These are phyloP conservation scores for Euphorbia schlechtendalii DNA, from an alignment of 441 rosid species.

Conservation along the genomic window DNA sequence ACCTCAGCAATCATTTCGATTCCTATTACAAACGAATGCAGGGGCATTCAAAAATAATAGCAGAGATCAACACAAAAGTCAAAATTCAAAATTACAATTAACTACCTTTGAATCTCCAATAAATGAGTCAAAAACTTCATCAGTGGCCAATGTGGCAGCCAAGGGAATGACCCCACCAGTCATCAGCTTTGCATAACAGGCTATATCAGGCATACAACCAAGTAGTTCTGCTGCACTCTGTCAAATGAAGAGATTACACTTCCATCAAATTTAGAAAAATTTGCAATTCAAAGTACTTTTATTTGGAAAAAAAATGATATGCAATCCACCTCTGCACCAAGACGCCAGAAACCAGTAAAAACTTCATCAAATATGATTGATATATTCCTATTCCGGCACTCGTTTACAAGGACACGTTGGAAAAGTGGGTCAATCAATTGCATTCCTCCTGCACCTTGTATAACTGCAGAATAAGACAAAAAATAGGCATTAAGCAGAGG, in stretches of 20 bases:
- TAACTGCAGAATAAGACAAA: constrained; percentile 38
- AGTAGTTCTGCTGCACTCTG: constrained; percentile 80
- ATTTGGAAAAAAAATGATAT: constrained; percentile 7
- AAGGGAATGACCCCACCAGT: constrained; percentile 92
- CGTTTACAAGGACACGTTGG: constrained; percentile 76
- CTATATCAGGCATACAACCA: constrained; percentile 78
- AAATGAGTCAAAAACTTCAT: constrained; percentile 64
- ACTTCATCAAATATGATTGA: constrained; percentile 94
- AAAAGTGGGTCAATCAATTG: constrained; percentile 93
- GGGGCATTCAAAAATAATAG: neutral
- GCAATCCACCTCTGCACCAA: constrained; percentile 72
- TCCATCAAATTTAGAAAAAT: constrained; percentile 15
- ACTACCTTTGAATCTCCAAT: constrained; percentile 80
- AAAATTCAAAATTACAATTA: constrained; percentile 1
- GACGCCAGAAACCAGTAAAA: constrained; percentile 95
- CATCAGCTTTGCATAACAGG: constrained; percentile 88
- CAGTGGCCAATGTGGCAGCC: constrained; percentile 77
- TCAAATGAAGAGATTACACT: constrained; percentile 14
- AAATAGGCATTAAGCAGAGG: constrained; percentile 4
- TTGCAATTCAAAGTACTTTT: constrained; percentile 1
- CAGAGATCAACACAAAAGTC: neutral
- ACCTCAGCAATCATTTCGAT: neutral
- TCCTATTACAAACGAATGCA: neutral
- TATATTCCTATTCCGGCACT: constrained; percentile 58
- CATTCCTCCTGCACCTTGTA: constrained; percentile 97